A percentile compares a stretch with the other conserved stretches of the same genome.
Evolutionary conservation across 768 basidiomycete species (phyloP).

Genomic region (Suillus decipiens): DNA sequence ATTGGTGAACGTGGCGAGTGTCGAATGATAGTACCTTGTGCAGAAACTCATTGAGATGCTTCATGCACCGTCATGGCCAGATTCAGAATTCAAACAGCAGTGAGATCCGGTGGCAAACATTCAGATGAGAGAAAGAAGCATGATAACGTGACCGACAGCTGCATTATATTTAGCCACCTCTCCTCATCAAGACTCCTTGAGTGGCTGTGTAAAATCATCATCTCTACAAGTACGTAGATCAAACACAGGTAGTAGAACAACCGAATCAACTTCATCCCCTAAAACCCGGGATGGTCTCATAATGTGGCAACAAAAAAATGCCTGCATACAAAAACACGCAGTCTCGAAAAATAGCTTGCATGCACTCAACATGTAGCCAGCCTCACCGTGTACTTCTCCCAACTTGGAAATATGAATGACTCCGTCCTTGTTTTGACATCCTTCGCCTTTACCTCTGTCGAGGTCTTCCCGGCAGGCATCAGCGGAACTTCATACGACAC

Average conservation of each 20-base stretch:
- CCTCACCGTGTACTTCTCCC: constrained; percentile 65
- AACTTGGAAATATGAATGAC: constrained; percentile 57
- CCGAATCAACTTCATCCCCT: not conserved
- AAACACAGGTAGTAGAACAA: not conserved
- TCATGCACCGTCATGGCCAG: too few relatives aligned
- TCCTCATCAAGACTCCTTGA: too few relatives aligned
- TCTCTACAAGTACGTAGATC: not conserved
- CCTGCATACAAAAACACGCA: not conserved
- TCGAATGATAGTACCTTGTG: not conserved
- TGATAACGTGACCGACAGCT: too few relatives aligned
- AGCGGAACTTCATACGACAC: constrained; percentile 41
- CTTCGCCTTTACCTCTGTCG: constrained; percentile 26
- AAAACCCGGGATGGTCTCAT: not conserved
- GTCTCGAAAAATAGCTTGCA: not conserved
- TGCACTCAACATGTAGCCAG: constrained; percentile 28
- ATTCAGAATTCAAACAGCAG: not conserved
- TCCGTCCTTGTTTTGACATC: constrained; percentile 41
- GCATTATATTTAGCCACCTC: too few relatives aligned
- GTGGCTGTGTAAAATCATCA: not conserved
- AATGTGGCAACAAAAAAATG: not conserved
- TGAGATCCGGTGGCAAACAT: not conserved
- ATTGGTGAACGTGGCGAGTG: not conserved
- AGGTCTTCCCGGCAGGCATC: constrained; percentile 19
- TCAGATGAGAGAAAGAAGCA: too few relatives aligned
- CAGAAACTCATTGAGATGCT: not conserved